These are phyloP conservation scores for Ophryocystis elektroscirrha DNA, from an alignment of 169 alveolate species.

Conservation along the genomic window DNA sequence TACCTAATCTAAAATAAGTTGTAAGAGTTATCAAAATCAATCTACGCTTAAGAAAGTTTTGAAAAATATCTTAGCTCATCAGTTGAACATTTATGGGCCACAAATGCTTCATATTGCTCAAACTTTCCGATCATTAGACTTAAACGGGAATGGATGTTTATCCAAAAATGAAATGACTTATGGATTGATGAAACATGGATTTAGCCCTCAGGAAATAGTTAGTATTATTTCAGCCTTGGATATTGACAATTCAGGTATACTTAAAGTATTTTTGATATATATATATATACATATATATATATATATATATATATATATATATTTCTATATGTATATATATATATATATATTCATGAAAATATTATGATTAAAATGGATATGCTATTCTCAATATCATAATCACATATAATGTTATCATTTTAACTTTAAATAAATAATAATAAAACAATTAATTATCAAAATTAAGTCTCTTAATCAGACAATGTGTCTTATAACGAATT, in stretches of 20 bases:
- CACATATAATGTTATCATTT: too few relatives aligned
- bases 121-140: constrained; percentile 22
- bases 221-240: constrained; percentile 34
- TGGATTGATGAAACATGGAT: constrained; percentile 26
- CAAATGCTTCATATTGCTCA: constrained; percentile 27
- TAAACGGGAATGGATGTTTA: constrained; percentile 26
- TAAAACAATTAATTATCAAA: too few relatives aligned
- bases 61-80: constrained; percentile 34
- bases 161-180: constrained; percentile 23
- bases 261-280: too few relatives aligned
- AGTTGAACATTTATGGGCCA: constrained; percentile 25
- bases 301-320: too few relatives aligned
- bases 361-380: too few relatives aligned
- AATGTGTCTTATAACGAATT: constrained; percentile 39
- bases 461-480: too few relatives aligned
- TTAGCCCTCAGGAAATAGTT: constrained; percentile 34
- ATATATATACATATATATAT: too few relatives aligned
- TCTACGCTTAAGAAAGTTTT: constrained; percentile 28
- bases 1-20: too few relatives aligned
- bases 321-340: too few relatives aligned
- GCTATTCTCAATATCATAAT: too few relatives aligned
- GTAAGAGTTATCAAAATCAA: constrained; percentile 28
- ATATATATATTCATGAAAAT: too few relatives aligned
- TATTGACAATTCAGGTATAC: constrained; percentile 35
- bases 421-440: too few relatives aligned